These are phyloP conservation scores for Solanum dulcamara DNA, from an alignment of 257 asterid genomes.

Conservation along the genomic window DNA sequence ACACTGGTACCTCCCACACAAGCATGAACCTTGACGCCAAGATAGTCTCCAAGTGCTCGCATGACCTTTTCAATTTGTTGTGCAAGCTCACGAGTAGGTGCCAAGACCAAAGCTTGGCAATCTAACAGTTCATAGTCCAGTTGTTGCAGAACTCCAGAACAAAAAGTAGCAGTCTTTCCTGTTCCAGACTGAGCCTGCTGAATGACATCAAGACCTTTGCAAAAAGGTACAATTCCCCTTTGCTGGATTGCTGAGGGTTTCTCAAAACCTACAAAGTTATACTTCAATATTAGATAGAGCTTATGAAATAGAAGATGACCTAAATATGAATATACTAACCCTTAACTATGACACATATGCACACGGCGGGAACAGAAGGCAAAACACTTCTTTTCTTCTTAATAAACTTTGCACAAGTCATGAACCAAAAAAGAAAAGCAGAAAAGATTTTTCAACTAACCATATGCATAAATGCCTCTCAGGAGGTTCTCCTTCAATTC, in stretches of 20 bases:
- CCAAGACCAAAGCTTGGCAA: slow-evolving; percentile 13
- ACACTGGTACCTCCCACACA: slow-evolving; percentile 16
- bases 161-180: slow-evolving; percentile 15
- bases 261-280: slow-evolving; percentile 9
- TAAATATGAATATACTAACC: background rate
- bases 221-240: slow-evolving; percentile 16
- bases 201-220: slow-evolving; percentile 11
- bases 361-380: background rate
- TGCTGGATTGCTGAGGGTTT: slow-evolving; percentile 15
- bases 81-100: slow-evolving; percentile 18
- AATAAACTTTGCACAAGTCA: background rate
- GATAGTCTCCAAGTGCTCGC: slow-evolving; percentile 12
- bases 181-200: slow-evolving; percentile 16
- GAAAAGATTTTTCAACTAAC: background rate
- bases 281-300: background rate
- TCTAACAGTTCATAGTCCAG: slow-evolving; percentile 5
- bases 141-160: slow-evolving; percentile 14
- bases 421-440: background rate
- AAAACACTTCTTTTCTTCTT: background rate
- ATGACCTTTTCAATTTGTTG: slow-evolving; percentile 14
- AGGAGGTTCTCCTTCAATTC: slow-evolving; percentile 3
- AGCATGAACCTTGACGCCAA: slow-evolving; percentile 12
- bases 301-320: background rate
- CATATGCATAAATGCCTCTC: slow-evolving; percentile 2
- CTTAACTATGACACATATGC: background rate